These are phyloP conservation scores for Thraustochytrium sp. DNA, from an alignment of 352 stramenopile genomes.

Conservation along the genomic window DNA sequence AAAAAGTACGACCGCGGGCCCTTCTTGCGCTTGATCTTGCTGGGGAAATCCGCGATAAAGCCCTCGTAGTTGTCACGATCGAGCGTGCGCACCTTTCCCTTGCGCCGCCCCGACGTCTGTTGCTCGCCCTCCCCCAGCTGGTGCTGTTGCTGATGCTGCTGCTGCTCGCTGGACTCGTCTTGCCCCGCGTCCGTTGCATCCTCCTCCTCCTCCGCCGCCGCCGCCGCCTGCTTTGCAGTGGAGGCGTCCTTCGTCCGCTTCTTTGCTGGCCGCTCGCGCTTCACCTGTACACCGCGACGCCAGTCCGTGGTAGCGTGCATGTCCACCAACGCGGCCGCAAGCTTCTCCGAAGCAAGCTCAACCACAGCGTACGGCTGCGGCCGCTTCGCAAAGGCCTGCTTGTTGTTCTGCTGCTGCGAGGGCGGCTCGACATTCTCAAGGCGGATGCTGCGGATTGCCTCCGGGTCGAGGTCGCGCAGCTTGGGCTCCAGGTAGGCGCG, in stretches of 20 bases:
- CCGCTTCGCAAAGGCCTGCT: not conserved
- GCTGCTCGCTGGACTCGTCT: not conserved
- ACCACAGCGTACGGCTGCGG: conserved; percentile 7
- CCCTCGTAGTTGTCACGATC: not conserved
- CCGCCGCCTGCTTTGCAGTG: not conserved
- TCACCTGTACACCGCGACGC: conserved; percentile 7
- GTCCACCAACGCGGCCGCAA: not conserved
- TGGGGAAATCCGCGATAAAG: conserved; percentile 10
- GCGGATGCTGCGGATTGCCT: not conserved
- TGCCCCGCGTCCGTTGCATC: not conserved
- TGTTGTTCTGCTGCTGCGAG: not conserved
- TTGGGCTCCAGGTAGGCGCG: not conserved
- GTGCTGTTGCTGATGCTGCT: not conserved
- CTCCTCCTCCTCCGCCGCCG: not conserved
- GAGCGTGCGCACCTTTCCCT: conserved; percentile 20
- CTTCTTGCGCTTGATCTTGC: conserved; percentile 26
- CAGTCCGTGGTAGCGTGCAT: not conserved
- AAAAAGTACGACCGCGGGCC: not conserved
- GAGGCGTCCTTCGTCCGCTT: not conserved
- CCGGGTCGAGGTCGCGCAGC: not conserved
- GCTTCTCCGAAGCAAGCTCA: not conserved
- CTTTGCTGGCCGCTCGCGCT: not conserved
- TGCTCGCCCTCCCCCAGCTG: not conserved
- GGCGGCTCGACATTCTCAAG: not conserved
- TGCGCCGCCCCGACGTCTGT: not conserved